Evolutionary conservation across 768 basidiomycete genomes (phyloP).

Genomic region (Crepidotus variabilis): DNA sequence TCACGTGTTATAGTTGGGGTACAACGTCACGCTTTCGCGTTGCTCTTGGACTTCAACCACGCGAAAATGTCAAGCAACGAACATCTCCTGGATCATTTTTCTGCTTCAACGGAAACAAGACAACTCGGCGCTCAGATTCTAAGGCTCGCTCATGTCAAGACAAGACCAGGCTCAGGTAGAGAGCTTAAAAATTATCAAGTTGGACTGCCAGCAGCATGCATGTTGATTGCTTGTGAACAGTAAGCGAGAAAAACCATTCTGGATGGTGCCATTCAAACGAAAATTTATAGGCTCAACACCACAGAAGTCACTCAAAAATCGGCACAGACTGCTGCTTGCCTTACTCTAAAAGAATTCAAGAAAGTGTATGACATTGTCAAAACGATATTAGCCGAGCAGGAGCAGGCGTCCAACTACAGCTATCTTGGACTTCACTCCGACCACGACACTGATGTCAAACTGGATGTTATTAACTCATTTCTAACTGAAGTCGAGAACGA

Average conservation of each 20-base stretch:
- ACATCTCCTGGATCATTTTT: slow-evolving; percentile 24
- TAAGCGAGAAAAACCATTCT: no score
- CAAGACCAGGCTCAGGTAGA: slow-evolving; percentile 47
- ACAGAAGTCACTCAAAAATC: slow-evolving; percentile 24
- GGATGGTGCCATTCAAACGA: no score
- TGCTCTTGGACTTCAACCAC: not conserved
- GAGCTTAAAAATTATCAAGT: slow-evolving; percentile 32
- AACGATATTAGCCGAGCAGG: slow-evolving; percentile 19
- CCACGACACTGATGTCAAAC: slow-evolving; percentile 15
- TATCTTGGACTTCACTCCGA: slow-evolving; percentile 28
- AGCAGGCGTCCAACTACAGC: slow-evolving; percentile 8
- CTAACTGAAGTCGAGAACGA: slow-evolving; percentile 30
- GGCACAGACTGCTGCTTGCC: slow-evolving; percentile 31
- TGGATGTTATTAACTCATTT: slow-evolving; percentile 20
- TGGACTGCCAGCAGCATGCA: slow-evolving; percentile 48
- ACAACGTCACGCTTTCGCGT: not conserved
- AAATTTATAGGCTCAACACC: slow-evolving; percentile 28
- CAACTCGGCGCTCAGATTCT: slow-evolving; percentile 21
- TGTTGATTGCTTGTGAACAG: slow-evolving; percentile 47
- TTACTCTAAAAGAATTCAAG: slow-evolving; percentile 25
- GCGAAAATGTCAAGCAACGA: slow-evolving; percentile 19
- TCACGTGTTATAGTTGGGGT: slow-evolving; percentile 25
- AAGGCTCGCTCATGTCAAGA: slow-evolving; percentile 34
- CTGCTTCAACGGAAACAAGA: slow-evolving; percentile 30
- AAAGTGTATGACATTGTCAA: slow-evolving; percentile 22